Percentiles rank a stretch among this genome's conserved stretches.
These are phyloP conservation scores for Drosera spatulata DNA, from an alignment of 179 eudicot genomes.

Conservation along the genomic window DNA sequence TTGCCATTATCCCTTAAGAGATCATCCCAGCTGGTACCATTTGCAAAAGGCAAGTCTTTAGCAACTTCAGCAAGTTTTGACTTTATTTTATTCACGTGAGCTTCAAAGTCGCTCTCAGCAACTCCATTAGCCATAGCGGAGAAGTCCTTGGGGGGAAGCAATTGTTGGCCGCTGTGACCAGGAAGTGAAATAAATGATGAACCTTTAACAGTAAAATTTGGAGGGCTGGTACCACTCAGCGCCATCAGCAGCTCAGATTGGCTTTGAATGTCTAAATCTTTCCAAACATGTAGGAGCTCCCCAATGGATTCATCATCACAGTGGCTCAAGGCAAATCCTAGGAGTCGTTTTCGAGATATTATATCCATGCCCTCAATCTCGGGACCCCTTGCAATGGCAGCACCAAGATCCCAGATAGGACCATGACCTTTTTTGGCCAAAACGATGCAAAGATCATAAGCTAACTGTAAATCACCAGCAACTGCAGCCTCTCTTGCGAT, in stretches of 20 bases:
- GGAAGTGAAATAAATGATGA: slow-evolving; percentile 21
- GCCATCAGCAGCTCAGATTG: slow-evolving; percentile 56
- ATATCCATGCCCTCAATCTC: slow-evolving; percentile 74
- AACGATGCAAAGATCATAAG: slow-evolving; percentile 81
- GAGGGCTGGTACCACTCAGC: slow-evolving; percentile 51
- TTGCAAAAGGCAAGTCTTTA: slow-evolving; percentile 43
- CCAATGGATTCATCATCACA: slow-evolving; percentile 97
- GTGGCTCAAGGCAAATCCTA: slow-evolving; percentile 94
- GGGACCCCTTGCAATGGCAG: slow-evolving; percentile 93
- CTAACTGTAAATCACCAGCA: slow-evolving; percentile 89
- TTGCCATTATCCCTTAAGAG: slow-evolving; percentile 55
- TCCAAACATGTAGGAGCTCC: slow-evolving; percentile 84
- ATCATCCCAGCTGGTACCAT: slow-evolving; percentile 53
- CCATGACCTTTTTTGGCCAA: slow-evolving; percentile 92
- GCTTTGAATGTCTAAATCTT: slow-evolving; percentile 82
- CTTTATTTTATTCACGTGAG: slow-evolving; percentile 31
- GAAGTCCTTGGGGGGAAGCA: slow-evolving; percentile 16
- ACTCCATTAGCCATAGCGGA: slow-evolving; percentile 26
- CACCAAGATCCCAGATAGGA: slow-evolving; percentile 90
- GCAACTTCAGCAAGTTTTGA: slow-evolving; percentile 46
- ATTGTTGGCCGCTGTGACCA: slow-evolving; percentile 17
- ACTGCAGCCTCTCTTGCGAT: slow-evolving; percentile 99
- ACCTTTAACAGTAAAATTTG: slow-evolving; percentile 25
- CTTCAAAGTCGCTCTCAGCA: slow-evolving; percentile 31
- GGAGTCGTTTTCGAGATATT: slow-evolving; percentile 68